These are phyloP conservation scores for Kazachstania sp. DNA, from an alignment of 1,139 yeast species.

Conservation along the genomic window DNA sequence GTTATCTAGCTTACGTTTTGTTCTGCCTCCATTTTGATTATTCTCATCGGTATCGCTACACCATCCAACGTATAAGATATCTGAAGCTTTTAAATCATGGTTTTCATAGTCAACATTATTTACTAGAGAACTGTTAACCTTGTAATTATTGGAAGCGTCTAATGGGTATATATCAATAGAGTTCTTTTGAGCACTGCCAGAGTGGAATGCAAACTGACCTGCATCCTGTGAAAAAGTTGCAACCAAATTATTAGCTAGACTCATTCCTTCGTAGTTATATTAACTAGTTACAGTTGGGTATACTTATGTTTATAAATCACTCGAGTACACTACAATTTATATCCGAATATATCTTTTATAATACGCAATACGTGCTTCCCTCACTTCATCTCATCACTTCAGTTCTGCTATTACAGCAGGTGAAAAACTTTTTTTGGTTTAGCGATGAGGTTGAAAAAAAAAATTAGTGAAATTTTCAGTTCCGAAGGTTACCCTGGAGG, in stretches of 20 bases:
- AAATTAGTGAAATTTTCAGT: no score
- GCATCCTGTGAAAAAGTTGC: conserved; percentile 28
- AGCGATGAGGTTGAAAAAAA: no score
- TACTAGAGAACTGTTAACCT: conserved; percentile 27
- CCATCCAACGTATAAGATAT: conserved; percentile 25
- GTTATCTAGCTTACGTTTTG: conserved; percentile 16
- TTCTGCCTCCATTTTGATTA: conserved; percentile 5
- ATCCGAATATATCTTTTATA: no score
- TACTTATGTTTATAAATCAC: not conserved
- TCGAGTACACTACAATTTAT: not conserved
- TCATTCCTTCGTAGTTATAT: conserved; percentile 4
- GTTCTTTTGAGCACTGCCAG: conserved; percentile 25
- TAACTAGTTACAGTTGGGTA: not conserved
- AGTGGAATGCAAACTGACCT: conserved; percentile 28
- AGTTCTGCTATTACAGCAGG: no score
- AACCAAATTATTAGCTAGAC: conserved; percentile 13
- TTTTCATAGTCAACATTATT: conserved; percentile 27
- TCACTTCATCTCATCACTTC: no score
- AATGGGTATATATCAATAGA: conserved; percentile 28
- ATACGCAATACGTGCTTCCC: no score
- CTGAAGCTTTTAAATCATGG: conserved; percentile 23
- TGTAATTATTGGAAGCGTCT: conserved; percentile 20
- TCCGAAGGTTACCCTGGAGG: no score
- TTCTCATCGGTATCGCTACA: conserved; percentile 12
- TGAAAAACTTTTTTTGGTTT: no score